These are phyloP conservation scores for Vigna unguiculata DNA, from an alignment of 306 rosid genomes.

Conservation along the genomic window DNA sequence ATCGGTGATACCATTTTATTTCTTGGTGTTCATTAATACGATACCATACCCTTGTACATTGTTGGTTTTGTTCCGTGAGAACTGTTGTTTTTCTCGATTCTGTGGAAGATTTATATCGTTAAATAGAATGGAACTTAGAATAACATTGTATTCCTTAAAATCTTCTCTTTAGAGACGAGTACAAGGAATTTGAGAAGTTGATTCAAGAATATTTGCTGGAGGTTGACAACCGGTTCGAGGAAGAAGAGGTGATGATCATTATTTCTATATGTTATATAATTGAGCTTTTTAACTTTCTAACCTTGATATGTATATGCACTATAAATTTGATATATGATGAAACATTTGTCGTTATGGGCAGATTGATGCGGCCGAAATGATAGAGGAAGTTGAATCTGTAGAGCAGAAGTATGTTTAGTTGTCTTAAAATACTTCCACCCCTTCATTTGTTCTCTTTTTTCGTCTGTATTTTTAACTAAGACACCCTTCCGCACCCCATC, in stretches of 20 bases:
- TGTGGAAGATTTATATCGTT: slow-evolving; percentile 10
- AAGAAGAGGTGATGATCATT: slow-evolving; percentile 77
- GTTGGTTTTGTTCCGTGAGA: neutral
- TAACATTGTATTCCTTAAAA: slow-evolving; percentile 40
- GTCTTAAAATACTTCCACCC: neutral
- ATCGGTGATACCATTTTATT: slow-evolving; percentile 29
- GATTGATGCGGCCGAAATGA: slow-evolving; percentile 92
- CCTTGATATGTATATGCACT: slow-evolving; percentile 8
- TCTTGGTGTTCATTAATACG: slow-evolving; percentile 16
- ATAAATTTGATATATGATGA: slow-evolving; percentile 23
- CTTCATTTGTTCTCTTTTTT: slow-evolving; percentile 25
- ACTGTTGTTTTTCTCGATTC: neutral
- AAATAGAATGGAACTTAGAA: slow-evolving; percentile 33
- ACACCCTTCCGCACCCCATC: neutral
- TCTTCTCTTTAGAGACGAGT: slow-evolving; percentile 78
- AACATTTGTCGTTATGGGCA: slow-evolving; percentile 49
- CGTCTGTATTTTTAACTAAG: slow-evolving; percentile 8
- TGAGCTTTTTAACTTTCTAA: neutral
- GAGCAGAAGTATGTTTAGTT: slow-evolving; percentile 72
- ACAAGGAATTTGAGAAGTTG: slow-evolving; percentile 93
- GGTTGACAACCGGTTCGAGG: slow-evolving; percentile 92
- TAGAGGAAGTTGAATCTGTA: slow-evolving; percentile 86
- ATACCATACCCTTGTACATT: neutral
- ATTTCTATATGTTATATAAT: slow-evolving; percentile 33
- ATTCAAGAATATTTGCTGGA: slow-evolving; percentile 91